Conservation (phyloP, 2,329 filamentous ascomycete genomes). For the Cladophialophora bantiana region DNA sequence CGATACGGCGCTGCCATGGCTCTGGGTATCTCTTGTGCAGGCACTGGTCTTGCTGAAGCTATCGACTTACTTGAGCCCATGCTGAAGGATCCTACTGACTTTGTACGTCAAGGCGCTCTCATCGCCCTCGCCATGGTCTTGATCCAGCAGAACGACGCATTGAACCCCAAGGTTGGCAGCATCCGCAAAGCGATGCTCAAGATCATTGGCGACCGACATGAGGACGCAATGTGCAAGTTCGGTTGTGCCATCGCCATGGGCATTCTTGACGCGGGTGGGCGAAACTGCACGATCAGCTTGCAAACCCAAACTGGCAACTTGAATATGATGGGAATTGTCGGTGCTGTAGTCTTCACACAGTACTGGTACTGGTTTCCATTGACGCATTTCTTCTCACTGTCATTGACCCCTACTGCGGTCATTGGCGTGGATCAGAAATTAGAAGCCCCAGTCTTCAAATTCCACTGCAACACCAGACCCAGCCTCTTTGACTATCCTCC, state of each 20-base stretch:
- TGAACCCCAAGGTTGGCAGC: slow-evolving; percentile 93
- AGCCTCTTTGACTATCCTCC: slow-evolving; percentile 98
- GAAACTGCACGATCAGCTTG: slow-evolving; percentile 97
- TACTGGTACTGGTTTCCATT: slow-evolving; percentile 99
- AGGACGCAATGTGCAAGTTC: slow-evolving; percentile 99
- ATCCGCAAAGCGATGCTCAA: slow-evolving; percentile 95
- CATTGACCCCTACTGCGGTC: slow-evolving; percentile 95
- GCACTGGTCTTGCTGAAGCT: slow-evolving; percentile 93
- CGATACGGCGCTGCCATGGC: slow-evolving; percentile 98
- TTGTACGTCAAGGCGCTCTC: slow-evolving; percentile 93
- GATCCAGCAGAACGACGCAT: slow-evolving; percentile 98
- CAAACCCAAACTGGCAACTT: slow-evolving; percentile 98
- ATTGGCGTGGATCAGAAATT: slow-evolving; percentile 94
- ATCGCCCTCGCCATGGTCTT: slow-evolving; percentile 97
- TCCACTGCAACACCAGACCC: slow-evolving; percentile 91
- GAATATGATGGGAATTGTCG: slow-evolving; percentile 97
- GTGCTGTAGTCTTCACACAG: slow-evolving; percentile 97
- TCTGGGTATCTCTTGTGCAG: slow-evolving; percentile 95
- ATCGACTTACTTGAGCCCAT: slow-evolving; percentile 97
- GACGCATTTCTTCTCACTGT: slow-evolving; percentile 94
- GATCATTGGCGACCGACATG: slow-evolving; percentile 91
- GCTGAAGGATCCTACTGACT: slow-evolving; percentile 99
- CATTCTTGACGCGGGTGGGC: slow-evolving; percentile 96
- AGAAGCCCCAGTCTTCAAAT: slow-evolving; percentile 92
- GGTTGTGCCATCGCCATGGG: slow-evolving; percentile 91